Evolutionary conservation across 805 yeast species (phyloP).

Genomic region (Spathaspora girioi): DNA sequence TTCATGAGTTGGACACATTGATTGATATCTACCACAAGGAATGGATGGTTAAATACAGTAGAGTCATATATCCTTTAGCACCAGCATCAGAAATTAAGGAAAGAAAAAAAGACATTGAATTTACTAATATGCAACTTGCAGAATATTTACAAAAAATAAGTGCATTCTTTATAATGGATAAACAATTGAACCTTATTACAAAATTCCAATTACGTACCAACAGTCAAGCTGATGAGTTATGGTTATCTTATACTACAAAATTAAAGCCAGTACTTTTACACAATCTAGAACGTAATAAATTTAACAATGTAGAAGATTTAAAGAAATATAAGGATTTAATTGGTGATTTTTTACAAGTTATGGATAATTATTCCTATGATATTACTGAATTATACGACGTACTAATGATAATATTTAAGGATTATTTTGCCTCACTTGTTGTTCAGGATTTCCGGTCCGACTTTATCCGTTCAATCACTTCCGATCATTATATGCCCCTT

Average conservation of each 20-base stretch:
- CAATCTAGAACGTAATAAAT: conserved; percentile 39
- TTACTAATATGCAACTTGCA: conserved; percentile 34
- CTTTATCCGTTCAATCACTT: conserved; percentile 59
- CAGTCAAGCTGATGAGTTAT: conserved; percentile 64
- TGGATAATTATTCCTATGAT: conserved; percentile 69
- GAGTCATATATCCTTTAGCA: conserved; percentile 63
- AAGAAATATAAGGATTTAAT: conserved; percentile 56
- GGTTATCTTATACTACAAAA: conserved; percentile 64
- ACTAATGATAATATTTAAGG: conserved; percentile 53
- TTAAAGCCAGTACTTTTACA: conserved; percentile 55
- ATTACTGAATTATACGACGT: conserved; percentile 59
- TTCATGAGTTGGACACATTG: conserved; percentile 62
- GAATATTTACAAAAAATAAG: conserved; percentile 58
- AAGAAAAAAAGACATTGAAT: conserved; percentile 3
- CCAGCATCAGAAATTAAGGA: conserved; percentile 28
- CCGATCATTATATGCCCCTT: conserved; percentile 89
- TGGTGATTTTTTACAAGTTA: conserved; percentile 69
- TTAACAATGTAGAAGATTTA: conserved; percentile 39
- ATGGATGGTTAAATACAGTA: conserved; percentile 64
- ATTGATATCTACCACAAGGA: conserved; percentile 65
- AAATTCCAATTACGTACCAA: conserved; percentile 60
- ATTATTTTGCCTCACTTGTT: conserved; percentile 54
- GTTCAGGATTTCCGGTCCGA: conserved; percentile 54
- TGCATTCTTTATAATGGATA: conserved; percentile 78
- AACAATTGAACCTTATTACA: conserved; percentile 60